Percentiles rank a stretch among this genome's conserved stretches.
These are phyloP conservation scores for Monosporascus sp. DNA, from an alignment of 2,329 filamentous ascomycete genomes.

Conservation along the genomic window DNA sequence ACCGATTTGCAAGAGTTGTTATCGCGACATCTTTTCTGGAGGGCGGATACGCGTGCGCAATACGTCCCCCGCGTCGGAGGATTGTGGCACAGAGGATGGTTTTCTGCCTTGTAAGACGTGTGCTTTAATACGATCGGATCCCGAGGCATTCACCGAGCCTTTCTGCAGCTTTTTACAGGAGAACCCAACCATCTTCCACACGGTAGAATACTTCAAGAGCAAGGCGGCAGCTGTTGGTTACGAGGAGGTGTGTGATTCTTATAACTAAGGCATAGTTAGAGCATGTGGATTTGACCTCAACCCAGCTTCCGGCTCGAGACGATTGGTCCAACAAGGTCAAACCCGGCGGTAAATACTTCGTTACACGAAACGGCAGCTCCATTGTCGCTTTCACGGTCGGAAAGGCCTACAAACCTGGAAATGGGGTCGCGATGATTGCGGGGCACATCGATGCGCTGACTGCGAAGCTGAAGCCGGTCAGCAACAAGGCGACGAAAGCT, in stretches of 20 bases:
- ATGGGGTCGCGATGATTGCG: constrained; percentile 82
- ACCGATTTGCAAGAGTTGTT: constrained; percentile 21
- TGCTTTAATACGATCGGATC: constrained; percentile 27
- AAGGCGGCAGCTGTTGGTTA: constrained; percentile 72
- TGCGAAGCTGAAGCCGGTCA: constrained; percentile 85
- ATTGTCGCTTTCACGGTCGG: constrained; percentile 84
- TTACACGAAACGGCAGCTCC: constrained; percentile 78
- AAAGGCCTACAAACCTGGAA: constrained; percentile 73
- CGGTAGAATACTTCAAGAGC: constrained; percentile 71
- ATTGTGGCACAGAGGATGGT: constrained; percentile 16
- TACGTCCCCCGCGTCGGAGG: constrained; percentile 14
- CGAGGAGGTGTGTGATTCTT: constrained; percentile 51
- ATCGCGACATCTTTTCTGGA: constrained; percentile 10
- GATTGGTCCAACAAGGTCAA: constrained; percentile 69
- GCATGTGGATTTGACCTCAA: constrained; percentile 10
- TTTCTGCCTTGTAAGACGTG: constrained; percentile 16
- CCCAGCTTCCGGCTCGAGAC: constrained; percentile 69
- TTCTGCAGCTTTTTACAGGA: constrained; percentile 83
- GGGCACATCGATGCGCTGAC: constrained; percentile 93
- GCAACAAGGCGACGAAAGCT: constrained; percentile 74
- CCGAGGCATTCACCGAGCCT: constrained; percentile 70
- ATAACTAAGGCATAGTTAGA: not conserved
- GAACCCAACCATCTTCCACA: constrained; percentile 92
- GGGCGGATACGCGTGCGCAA: not conserved
- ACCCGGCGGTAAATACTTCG: constrained; percentile 83